Conservation (phyloP, 1,284 basidiomycete genomes). For the Rhodotorula sp. region DNA sequence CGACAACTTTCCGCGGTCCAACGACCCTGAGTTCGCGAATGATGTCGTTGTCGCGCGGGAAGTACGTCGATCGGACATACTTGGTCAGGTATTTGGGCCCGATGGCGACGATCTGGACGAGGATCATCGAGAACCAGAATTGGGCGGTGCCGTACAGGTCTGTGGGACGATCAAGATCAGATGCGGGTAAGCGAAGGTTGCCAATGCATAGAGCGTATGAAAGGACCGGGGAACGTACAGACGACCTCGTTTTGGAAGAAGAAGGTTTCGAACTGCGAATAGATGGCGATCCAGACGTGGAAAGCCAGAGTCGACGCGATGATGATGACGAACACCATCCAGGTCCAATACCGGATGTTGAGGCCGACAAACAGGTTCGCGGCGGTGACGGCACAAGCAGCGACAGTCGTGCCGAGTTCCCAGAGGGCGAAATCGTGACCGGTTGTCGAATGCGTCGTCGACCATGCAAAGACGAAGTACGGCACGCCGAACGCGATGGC, state of each 20-base stretch:
- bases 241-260: conserved; percentile 66
- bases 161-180: conserved; percentile 1
- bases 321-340: conserved; percentile 76
- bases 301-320: conserved; percentile 75
- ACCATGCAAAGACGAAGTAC: conserved; percentile 66
- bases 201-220: not conserved
- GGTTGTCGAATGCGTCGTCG: conserved; percentile 32
- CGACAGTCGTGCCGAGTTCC: conserved; percentile 90
- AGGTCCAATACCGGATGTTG: conserved; percentile 86
- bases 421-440: conserved; percentile 54
- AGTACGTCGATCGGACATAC: conserved; percentile 64
- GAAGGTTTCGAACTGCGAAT: conserved; percentile 67
- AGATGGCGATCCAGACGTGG: conserved; percentile 74
- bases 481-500: conserved; percentile 87
- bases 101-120: conserved; percentile 68
- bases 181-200: too few species aligned
- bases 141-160: conserved; percentile 72
- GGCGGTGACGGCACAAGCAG: conserved; percentile 70
- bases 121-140: conserved; percentile 76
- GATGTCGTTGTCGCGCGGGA: conserved; percentile 75
- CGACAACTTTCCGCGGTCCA: not conserved
- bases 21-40: conserved; percentile 62
- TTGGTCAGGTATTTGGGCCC: conserved; percentile 53
- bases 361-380: conserved; percentile 86
- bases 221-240: conserved; percentile 16